These are phyloP conservation scores for Apiospora koreana DNA, from an alignment of 2,329 filamentous ascomycete genomes.

Conservation along the genomic window DNA sequence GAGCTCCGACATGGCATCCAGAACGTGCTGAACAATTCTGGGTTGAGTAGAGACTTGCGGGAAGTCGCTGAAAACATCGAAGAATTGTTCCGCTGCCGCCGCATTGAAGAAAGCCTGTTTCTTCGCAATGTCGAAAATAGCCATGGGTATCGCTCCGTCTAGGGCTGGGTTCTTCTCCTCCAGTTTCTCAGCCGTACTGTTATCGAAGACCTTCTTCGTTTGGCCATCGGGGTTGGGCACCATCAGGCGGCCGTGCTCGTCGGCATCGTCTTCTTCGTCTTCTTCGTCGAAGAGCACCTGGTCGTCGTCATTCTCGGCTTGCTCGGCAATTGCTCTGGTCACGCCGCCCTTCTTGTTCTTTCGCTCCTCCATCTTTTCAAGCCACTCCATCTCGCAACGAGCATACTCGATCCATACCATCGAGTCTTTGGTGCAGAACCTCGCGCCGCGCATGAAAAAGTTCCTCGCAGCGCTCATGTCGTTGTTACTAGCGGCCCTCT, in stretches of 20 bases:
- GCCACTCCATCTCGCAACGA: constrained; percentile 88
- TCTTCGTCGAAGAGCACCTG: constrained; percentile 44
- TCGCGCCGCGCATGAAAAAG: constrained; percentile 84
- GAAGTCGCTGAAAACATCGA: constrained; percentile 75
- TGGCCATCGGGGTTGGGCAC: constrained; percentile 47
- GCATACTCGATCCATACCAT: constrained; percentile 88
- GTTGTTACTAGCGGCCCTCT: constrained; percentile 73
- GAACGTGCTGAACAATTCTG: constrained; percentile 72
- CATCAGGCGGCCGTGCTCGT: constrained; percentile 40
- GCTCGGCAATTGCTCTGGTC: constrained; percentile 56
- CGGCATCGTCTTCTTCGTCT: constrained; percentile 45
- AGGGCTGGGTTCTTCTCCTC: constrained; percentile 76
- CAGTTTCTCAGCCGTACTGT: constrained; percentile 51
- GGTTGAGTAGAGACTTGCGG: constrained; percentile 62
- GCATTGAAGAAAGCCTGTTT: constrained; percentile 73
- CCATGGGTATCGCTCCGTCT: constrained; percentile 89
- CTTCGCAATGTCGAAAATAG: constrained; percentile 85
- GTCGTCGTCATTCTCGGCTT: constrained; percentile 48
- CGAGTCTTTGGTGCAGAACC: constrained; percentile 79
- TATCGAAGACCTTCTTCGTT: constrained; percentile 44
- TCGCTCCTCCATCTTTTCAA: constrained; percentile 77
- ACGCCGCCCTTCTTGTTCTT: constrained; percentile 49
- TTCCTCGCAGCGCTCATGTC: constrained; percentile 86
- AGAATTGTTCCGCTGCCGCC: constrained; percentile 73
- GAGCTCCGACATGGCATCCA: constrained; percentile 61